A percentile compares a stretch with the other conserved stretches of the same genome.
phyloP scores from a whole-genome alignment of 2,329 filamentous ascomycete genomes.

The Thermoascus crustaceus region DNA sequence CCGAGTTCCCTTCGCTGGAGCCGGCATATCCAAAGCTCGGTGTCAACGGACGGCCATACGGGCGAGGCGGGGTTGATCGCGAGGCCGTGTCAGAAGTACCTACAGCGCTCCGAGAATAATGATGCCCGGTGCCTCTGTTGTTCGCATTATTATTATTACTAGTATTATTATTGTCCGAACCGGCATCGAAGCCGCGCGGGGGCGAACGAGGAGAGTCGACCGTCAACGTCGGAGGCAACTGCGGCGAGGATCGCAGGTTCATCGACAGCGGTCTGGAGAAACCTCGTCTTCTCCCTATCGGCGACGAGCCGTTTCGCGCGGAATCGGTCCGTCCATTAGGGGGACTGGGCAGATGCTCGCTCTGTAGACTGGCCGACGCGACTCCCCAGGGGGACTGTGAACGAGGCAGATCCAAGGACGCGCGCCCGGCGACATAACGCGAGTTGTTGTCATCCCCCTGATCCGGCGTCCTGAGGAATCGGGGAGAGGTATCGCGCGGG shows the following conservation, averaged over 20 bases:
- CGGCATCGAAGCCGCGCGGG: constrained; percentile 22
- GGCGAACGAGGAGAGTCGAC: constrained; percentile 39
- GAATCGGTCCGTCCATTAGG: constrained; percentile 16
- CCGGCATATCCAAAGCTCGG: constrained; percentile 21
- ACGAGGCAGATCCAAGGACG: constrained; percentile 37
- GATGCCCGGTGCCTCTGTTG: no score
- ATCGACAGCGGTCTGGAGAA: constrained; percentile 45
- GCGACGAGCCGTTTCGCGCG: constrained; percentile 34
- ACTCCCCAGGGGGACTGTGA: constrained; percentile 31
- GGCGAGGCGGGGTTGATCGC: no score
- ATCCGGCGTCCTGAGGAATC: constrained; percentile 24
- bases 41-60: constrained; percentile 17
- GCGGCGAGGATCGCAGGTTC: constrained; percentile 33
- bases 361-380: constrained; percentile 14
- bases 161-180: constrained; percentile 60
- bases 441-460: constrained; percentile 22
- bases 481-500: constrained; percentile 21
- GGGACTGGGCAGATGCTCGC: constrained; percentile 13
- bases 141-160: no score
- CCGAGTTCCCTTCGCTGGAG: constrained; percentile 7
- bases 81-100: no score
- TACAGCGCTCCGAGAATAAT: constrained; percentile 1
- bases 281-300: constrained; percentile 54
- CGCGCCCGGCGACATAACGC: constrained; percentile 24
- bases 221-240: constrained; percentile 34